Percentiles rank a stretch among this genome's conserved stretches.
Evolutionary conservation across 2,329 filamentous ascomycete genomes (phyloP).

Genomic region (Chaetoscypha palmicola): DNA sequence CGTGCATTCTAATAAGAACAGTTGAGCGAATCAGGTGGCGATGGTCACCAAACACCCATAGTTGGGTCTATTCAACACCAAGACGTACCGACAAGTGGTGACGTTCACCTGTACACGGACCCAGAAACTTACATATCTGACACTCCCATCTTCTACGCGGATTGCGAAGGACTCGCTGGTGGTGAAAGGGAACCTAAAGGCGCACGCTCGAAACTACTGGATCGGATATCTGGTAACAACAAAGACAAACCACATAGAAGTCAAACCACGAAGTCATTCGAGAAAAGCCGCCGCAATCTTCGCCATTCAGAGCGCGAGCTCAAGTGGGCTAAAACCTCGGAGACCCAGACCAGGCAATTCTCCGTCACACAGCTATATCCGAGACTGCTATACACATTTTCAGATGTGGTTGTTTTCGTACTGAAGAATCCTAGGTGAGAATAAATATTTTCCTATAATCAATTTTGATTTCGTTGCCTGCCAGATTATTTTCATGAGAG

Average conservation of each 20-base stretch:
- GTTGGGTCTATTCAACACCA: constrained; percentile 36
- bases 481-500: too few relatives aligned
- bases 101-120: constrained; percentile 46
- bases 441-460: neutral
- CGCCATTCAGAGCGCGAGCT: neutral
- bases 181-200: constrained; percentile 3
- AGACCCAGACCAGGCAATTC: constrained; percentile 33
- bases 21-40: constrained; percentile 17
- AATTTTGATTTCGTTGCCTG: too few relatives aligned
- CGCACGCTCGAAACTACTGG: neutral
- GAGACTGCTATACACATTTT: constrained; percentile 40
- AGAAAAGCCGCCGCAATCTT: neutral
- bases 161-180: constrained; percentile 9
- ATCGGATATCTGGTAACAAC: neutral
- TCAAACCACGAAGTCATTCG: neutral
- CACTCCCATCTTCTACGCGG: constrained; percentile 6
- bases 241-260: neutral
- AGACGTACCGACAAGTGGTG: constrained; percentile 39
- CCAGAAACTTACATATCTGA: neutral
- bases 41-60: constrained; percentile 35
- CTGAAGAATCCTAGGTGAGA: constrained; percentile 15
- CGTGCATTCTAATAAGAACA: neutral
- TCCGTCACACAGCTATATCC: constrained; percentile 38
- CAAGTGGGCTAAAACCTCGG: constrained; percentile 32
- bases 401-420: constrained; percentile 40